These are phyloP conservation scores for Malus orientalis DNA, from an alignment of 306 rosid genomes.

Conservation along the genomic window DNA sequence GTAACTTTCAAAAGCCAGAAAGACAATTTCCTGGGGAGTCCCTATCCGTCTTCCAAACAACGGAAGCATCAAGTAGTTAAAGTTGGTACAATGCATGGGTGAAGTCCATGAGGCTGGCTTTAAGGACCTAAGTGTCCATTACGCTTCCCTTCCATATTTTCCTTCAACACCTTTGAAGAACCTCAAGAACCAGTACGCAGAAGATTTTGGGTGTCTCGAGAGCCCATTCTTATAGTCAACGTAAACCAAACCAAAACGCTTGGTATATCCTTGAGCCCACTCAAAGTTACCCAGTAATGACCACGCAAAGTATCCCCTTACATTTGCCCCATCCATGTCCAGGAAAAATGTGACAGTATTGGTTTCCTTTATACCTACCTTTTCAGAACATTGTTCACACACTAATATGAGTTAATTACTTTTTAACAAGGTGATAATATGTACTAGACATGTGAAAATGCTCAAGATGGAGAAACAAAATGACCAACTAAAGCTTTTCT, in stretches of 20 bases:
- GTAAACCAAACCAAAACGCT: constrained; percentile 79
- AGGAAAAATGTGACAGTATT: neutral
- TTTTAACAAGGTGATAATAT: neutral
- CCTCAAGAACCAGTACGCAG: constrained; percentile 82
- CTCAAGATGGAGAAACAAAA: neutral
- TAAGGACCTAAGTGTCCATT: neutral
- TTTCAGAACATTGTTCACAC: too few relatives aligned
- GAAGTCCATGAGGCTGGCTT: neutral
- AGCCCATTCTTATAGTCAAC: constrained; percentile 78
- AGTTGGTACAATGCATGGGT: neutral
- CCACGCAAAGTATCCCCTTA: constrained; percentile 94
- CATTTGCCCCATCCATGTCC: constrained; percentile 79
- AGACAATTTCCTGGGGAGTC: neutral
- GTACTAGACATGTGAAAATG: neutral
- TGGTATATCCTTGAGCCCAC: constrained; percentile 94
- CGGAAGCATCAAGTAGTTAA: neutral
- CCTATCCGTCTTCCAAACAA: neutral
- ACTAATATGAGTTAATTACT: too few relatives aligned
- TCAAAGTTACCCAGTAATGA: constrained; percentile 87
- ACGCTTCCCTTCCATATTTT: constrained; percentile 54
- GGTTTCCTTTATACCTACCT: too few relatives aligned
- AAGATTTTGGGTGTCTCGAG: constrained; percentile 82
- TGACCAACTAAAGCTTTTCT: neutral
- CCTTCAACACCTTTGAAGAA: constrained; percentile 52
- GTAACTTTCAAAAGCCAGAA: neutral